Percentiles rank a stretch among this genome's conserved stretches.
phyloP scores from a whole-genome alignment of 352 stramenopile genomes.

The Pythium rhizo-oryzae region DNA sequence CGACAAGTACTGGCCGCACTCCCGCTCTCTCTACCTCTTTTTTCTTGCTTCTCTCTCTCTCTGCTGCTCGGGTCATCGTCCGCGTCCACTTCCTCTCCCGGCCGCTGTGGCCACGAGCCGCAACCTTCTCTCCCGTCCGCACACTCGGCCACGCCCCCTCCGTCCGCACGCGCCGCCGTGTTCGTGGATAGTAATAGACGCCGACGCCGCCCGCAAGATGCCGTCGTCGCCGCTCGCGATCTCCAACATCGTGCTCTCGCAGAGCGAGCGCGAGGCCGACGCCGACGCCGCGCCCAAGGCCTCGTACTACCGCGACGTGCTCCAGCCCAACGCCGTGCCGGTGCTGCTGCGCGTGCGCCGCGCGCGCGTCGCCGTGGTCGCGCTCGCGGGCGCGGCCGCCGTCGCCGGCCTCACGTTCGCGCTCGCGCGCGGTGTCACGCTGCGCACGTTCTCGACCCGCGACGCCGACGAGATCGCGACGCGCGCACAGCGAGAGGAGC shows the following conservation, averaged over 20 bases:
- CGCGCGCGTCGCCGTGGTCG: slow-evolving; percentile 1
- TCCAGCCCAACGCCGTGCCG: slow-evolving; percentile 31
- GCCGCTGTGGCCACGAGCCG: no score
- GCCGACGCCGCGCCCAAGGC: slow-evolving; percentile 18
- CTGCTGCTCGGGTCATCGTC: slow-evolving; percentile 3
- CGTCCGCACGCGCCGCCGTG: background rate
- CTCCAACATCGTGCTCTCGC: slow-evolving; percentile 70
- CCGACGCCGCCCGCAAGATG: slow-evolving; percentile 1
- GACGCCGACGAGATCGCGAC: slow-evolving; percentile 5
- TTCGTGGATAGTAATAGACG: no score
- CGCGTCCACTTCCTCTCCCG: background rate
- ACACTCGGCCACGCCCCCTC: background rate
- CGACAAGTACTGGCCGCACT: background rate
- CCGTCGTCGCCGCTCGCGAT: slow-evolving; percentile 59
- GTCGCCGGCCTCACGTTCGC: slow-evolving; percentile 20
- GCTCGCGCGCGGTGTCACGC: slow-evolving; percentile 12
- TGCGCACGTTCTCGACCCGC: slow-evolving; percentile 4
- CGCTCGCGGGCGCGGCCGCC: background rate
- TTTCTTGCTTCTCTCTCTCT: background rate
- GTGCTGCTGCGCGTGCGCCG: slow-evolving; percentile 31
- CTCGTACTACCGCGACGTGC: slow-evolving; percentile 28
- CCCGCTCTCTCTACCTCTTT: slow-evolving; percentile 17
- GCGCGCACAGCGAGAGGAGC: background rate
- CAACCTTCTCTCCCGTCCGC: background rate
- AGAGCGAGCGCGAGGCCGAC: slow-evolving; percentile 17